A percentile compares a stretch with the other conserved stretches of the same genome.
Evolutionary conservation across 2,329 filamentous ascomycete species (phyloP).

Genomic region (Epichloe scottii): DNA sequence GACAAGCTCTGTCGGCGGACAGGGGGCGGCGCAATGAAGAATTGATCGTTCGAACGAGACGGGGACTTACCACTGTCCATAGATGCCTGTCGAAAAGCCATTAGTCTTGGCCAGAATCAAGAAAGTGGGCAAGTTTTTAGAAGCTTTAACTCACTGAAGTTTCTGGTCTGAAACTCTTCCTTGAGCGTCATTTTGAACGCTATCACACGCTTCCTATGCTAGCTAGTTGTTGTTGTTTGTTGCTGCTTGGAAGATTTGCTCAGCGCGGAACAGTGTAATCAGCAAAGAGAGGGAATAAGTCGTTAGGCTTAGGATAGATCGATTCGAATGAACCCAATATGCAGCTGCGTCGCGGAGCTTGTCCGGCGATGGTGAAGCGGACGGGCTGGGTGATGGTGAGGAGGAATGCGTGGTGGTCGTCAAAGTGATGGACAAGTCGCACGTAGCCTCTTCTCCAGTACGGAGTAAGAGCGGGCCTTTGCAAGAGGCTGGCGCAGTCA

Average conservation of each 20-base stretch:
- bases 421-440: slow-evolving; percentile 15
- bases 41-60: background rate
- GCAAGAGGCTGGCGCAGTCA: slow-evolving; percentile 7
- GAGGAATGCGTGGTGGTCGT: slow-evolving; percentile 10
- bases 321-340: background rate
- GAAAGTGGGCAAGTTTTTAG: slow-evolving; percentile 4
- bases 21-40: background rate
- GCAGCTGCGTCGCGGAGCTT: slow-evolving; percentile 4
- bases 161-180: slow-evolving; percentile 60
- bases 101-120: background rate
- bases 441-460: slow-evolving; percentile 19
- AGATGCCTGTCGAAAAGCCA: slow-evolving; percentile 45
- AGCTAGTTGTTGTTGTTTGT: background rate
- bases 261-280: background rate
- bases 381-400: slow-evolving; percentile 7
- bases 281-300: background rate
- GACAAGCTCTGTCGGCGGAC: background rate
- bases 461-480: slow-evolving; percentile 2
- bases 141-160: slow-evolving; percentile 50
- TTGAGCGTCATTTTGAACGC: slow-evolving; percentile 51
- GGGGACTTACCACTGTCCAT: slow-evolving; percentile 57
- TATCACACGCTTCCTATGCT: slow-evolving; percentile 1
- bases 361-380: slow-evolving; percentile 11
- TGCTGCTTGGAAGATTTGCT: background rate
- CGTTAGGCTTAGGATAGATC: background rate